These are phyloP conservation scores for Aspergillus sp. DNA, from an alignment of 2,329 filamentous ascomycete species.

Conservation along the genomic window DNA sequence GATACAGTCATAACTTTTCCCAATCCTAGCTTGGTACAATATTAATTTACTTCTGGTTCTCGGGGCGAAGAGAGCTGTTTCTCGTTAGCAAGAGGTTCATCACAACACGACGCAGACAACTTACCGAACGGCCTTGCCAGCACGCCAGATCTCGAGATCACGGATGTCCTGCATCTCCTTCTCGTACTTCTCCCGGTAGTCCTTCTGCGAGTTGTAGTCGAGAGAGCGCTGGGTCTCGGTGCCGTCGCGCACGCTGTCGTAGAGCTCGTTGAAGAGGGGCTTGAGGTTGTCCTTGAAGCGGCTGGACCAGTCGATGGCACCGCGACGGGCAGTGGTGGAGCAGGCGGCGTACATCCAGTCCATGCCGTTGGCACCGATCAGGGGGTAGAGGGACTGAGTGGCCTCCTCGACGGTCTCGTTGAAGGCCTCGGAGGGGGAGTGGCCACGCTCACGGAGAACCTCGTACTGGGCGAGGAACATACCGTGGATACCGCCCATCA, in stretches of 20 bases:
- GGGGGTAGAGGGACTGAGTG: constrained; percentile 94
- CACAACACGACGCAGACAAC: constrained; percentile 25
- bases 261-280: constrained; percentile 97
- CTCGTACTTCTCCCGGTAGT: constrained; percentile 98
- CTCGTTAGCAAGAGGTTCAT: constrained; percentile 5
- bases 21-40: constrained; percentile 23
- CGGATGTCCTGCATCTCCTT: constrained; percentile 98
- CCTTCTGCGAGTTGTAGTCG: constrained; percentile 91
- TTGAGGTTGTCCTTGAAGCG: constrained; percentile 98
- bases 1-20: constrained; percentile 37
- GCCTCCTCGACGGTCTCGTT: constrained; percentile 99
- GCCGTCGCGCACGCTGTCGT: constrained; percentile 87
- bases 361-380: constrained; percentile 97
- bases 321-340: constrained; percentile 96
- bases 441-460: constrained; percentile 97
- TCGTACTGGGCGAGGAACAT: constrained; percentile 99
- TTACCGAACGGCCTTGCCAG: constrained; percentile 92
- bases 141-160: constrained; percentile 97
- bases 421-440: constrained; percentile 97
- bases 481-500: constrained; percentile 99
- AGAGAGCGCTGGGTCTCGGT: constrained; percentile 94
- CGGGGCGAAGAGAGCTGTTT: constrained; percentile 71
- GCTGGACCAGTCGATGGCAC: constrained; percentile 97
- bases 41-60: constrained; percentile 72
- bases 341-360: constrained; percentile 99